Base-by-base conservation (phyloP, 2,329 filamentous ascomycete genomes). In the Proliferodiscus dingleyae region DNA sequence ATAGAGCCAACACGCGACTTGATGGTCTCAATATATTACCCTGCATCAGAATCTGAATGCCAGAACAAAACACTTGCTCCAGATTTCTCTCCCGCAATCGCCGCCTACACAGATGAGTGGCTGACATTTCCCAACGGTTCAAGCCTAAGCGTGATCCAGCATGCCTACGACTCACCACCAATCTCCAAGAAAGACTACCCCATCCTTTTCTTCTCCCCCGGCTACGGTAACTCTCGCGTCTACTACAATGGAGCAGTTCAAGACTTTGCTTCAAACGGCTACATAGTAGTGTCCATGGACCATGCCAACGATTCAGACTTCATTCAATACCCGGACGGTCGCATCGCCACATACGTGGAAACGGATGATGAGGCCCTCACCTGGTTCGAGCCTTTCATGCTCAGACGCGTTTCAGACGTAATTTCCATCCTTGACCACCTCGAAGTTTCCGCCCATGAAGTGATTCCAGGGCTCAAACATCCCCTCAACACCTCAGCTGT, bases 131-230 rank as follows among this genome's bases (percentile, higher is more conserved):
- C 45, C 6, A 26, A 32, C 4, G 41, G 43, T 3, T 39, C 44
- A 9, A 9, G 42, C 2, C 18, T 34, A 30, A 46, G 30, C 13
- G 19, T 51, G 16, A n/a, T 28, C 11, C 37, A 45, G 6, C 50
- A 42, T 32, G 47, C 50, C 28, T 36, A 55, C 41, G 16, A 21
- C 16, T 26, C 29, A n/a, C 47, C 47, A 8, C 36, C 45, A 1
- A 36, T 55, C 8, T 38, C 28, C 19, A 23, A 32, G 5, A 32
- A n/a, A 0, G 18, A 43, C 15, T 32, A 23, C 29, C 61, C 64
- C 19, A 34, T 62, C 0, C 26, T 65, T 2, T 41, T 66, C 5
- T 66, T 64, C 40, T 61, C 61, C 1, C 60, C 62, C 1, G 64
- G 54, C 5, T 46, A 52, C 8, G 59, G 58, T 15, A 51, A 43